Percentiles rank a stretch among this genome's conserved stretches.
These are phyloP conservation scores for Blumeria hordei DNA, from an alignment of 2,329 filamentous ascomycete species.

Conservation along the genomic window DNA sequence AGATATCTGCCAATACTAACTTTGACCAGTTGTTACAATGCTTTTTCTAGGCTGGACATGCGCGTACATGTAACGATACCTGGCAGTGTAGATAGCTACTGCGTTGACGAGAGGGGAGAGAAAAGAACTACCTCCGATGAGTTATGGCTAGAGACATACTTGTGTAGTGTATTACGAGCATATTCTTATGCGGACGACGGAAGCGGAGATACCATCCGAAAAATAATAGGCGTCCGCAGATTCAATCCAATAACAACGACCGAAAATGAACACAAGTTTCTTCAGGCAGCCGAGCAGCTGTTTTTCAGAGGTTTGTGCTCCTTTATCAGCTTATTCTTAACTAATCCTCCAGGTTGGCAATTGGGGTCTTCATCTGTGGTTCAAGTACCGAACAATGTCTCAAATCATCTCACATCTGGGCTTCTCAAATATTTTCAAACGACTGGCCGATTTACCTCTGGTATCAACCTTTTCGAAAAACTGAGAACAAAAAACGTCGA, in stretches of 20 bases:
- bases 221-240: slow-evolving; percentile 85
- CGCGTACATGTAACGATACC: slow-evolving; percentile 94
- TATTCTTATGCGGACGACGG: slow-evolving; percentile 95
- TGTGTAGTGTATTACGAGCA: slow-evolving; percentile 80
- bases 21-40: slow-evolving; percentile 66
- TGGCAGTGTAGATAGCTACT: slow-evolving; percentile 89
- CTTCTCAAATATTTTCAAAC: slow-evolving; percentile 87
- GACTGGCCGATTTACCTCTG: slow-evolving; percentile 78
- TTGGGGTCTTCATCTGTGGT: slow-evolving; percentile 91
- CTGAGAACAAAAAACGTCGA: slow-evolving; percentile 74
- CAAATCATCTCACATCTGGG: slow-evolving; percentile 85
- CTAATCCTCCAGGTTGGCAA: slow-evolving; percentile 47
- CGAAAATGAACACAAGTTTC: slow-evolving; percentile 90
- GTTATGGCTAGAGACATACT: slow-evolving; percentile 90
- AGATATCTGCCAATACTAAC: slow-evolving; percentile 11
- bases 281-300: slow-evolving; percentile 78
- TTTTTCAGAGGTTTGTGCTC: slow-evolving; percentile 58
- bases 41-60: slow-evolving; percentile 94
- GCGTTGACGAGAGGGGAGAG: slow-evolving; percentile 87
- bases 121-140: slow-evolving; percentile 84
- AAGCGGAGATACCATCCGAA: slow-evolving; percentile 79
- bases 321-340: background rate
- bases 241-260: slow-evolving; percentile 97
- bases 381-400: slow-evolving; percentile 89
- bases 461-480: slow-evolving; percentile 95